phyloP scores from a whole-genome alignment of 176 grass and related monocot genomes.

The Oryza meyeriana region DNA sequence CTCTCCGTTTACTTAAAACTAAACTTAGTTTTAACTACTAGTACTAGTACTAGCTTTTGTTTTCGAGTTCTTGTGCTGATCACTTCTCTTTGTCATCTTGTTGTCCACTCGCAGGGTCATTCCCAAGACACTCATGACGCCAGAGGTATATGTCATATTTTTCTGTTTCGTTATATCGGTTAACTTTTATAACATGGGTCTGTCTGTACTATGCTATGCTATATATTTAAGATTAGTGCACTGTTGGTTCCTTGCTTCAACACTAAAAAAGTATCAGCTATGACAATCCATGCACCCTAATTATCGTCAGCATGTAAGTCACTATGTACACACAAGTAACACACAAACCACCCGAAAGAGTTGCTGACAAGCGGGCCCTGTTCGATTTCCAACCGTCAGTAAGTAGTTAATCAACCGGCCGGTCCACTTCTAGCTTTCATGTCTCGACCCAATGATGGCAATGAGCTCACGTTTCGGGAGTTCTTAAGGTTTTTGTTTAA shows the following conservation, averaged over 20 bases:
- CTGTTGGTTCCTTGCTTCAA: no score
- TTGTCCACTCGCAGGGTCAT: conserved; percentile 83
- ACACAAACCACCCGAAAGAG: background rate
- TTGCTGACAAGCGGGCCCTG: background rate
- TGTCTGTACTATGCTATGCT: background rate
- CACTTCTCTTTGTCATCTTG: conserved; percentile 43
- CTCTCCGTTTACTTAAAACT: background rate
- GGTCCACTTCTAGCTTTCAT: background rate
- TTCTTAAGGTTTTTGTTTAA: background rate
- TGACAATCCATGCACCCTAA: background rate
- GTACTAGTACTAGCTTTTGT: background rate
- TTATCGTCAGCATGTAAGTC: background rate
- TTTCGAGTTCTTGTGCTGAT: conserved; percentile 23
- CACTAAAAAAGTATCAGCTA: no score
- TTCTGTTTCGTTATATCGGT: no score
- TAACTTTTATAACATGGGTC: no score
- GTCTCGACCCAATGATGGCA: background rate
- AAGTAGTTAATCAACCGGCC: background rate
- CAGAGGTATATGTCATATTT: conserved; percentile 57
- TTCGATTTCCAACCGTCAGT: background rate
- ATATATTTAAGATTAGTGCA: background rate
- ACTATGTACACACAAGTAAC: background rate
- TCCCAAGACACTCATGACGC: conserved; percentile 99
- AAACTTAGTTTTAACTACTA: background rate
- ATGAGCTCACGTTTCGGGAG: background rate